These are phyloP conservation scores for Nemania sp. DNA, from an alignment of 2,329 filamentous ascomycete species.

Conservation along the genomic window DNA sequence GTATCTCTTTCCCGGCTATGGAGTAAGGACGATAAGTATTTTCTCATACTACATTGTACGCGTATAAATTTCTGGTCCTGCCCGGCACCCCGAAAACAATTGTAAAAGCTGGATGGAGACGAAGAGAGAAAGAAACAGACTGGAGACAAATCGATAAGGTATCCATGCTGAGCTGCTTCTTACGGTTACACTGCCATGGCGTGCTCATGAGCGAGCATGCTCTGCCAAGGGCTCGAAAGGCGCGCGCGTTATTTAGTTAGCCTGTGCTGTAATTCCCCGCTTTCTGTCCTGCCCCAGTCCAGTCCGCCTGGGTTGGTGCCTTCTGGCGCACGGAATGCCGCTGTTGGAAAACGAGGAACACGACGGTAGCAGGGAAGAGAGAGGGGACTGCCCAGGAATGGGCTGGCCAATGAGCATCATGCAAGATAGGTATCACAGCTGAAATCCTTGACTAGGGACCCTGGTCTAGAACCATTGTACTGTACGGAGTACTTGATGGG, in stretches of 20 bases:
- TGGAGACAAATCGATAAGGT: neutral
- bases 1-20: too few relatives aligned
- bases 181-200: constrained; percentile 11
- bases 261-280: neutral
- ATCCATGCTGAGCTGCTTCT: constrained; percentile 7
- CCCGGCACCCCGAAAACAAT: too few relatives aligned
- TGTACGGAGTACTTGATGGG: too few relatives aligned
- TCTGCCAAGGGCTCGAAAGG: constrained; percentile 4
- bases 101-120: too few relatives aligned
- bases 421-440: constrained; percentile 11
- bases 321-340: too few relatives aligned
- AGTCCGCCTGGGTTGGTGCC: too few relatives aligned
- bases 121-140: neutral
- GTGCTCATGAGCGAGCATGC: too few relatives aligned
- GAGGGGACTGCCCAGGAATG: neutral
- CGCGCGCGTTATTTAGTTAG: neutral
- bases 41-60: too few relatives aligned
- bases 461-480: neutral
- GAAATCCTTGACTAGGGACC: neutral
- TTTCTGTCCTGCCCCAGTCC: neutral
- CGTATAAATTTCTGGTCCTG: too few relatives aligned
- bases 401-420: constrained; percentile 4
- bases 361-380: too few relatives aligned
- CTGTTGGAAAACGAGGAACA: constrained; percentile 12
- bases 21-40: too few relatives aligned